Evolutionary conservation across 345 rosid genomes (phyloP).

Genomic region (Rhizophora apiculata): DNA sequence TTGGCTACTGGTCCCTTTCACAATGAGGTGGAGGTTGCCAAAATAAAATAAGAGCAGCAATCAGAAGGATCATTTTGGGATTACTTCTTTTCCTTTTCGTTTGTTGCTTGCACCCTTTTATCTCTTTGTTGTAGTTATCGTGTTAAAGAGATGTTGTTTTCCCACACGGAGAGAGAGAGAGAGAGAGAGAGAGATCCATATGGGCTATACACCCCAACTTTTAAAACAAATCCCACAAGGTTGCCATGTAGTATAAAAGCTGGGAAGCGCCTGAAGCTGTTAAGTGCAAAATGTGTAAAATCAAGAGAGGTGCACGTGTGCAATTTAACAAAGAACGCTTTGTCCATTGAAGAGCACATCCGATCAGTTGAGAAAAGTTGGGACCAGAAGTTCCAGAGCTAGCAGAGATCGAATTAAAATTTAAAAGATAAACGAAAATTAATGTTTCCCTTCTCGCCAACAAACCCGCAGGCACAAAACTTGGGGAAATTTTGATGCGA

Average conservation of each 20-base stretch:
- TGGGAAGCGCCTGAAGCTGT: conserved; percentile 32
- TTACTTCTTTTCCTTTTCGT: neutral
- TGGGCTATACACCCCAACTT: too few species aligned
- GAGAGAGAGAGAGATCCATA: neutral
- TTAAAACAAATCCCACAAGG: neutral
- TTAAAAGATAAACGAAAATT: neutral
- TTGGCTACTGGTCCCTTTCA: conserved; percentile 39
- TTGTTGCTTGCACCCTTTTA: conserved; percentile 7
- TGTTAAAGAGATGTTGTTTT: conserved; percentile 23
- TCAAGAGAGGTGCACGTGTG: conserved; percentile 31
- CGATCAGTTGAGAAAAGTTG: conserved; percentile 10
- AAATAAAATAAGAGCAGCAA: conserved; percentile 26
- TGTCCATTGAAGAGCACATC: conserved; percentile 23
- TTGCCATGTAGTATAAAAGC: neutral
- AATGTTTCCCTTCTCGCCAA: conserved; percentile 24
- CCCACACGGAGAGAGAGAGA: neutral
- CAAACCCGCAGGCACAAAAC: conserved; percentile 19
- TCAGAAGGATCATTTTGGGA: conserved; percentile 22
- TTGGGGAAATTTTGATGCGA: conserved; percentile 2
- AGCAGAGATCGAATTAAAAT: neutral
- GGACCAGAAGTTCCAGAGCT: conserved; percentile 32
- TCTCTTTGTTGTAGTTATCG: conserved; percentile 15
- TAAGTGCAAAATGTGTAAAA: conserved; percentile 12
- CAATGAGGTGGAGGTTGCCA: conserved; percentile 25
- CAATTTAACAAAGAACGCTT: neutral